Evolutionary conservation across 2,329 filamentous ascomycete genomes (phyloP).

Genomic region (Ophiostoma tasmaniense): DNA sequence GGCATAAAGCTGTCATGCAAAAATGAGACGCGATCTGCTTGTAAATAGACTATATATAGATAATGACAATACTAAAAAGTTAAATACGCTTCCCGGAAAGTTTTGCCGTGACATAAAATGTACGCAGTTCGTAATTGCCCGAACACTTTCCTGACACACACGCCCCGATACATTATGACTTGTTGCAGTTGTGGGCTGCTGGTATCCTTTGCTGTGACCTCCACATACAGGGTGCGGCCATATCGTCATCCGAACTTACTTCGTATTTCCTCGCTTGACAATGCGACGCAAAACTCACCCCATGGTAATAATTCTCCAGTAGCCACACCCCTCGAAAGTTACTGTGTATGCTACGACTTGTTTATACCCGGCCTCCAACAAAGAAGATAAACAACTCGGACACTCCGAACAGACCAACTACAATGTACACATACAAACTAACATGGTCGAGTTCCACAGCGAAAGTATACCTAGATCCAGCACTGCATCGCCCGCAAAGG

Average conservation of each 20-base stretch:
- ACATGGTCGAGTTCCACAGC: background rate
- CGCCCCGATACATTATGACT: background rate
- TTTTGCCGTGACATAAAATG: background rate
- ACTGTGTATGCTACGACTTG: background rate
- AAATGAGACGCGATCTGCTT: background rate
- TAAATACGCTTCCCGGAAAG: background rate
- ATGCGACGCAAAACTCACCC: background rate
- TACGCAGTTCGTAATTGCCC: too few relatives aligned
- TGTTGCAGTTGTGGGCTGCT: background rate
- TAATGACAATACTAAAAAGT: background rate
- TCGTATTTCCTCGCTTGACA: background rate
- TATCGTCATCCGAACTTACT: background rate
- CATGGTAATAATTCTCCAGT: background rate
- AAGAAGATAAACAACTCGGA: background rate
- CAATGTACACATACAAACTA: too few relatives aligned
- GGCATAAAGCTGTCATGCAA: conserved; percentile 26
- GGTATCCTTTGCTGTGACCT: background rate
- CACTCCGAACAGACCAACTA: background rate
- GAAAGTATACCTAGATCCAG: background rate
- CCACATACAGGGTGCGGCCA: background rate
- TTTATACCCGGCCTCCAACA: background rate
- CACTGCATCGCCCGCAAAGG: background rate
- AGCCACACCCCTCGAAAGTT: background rate
- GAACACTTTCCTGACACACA: too few relatives aligned
- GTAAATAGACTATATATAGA: background rate